phyloP scores from a whole-genome alignment of 306 rosid genomes.

The Medicago truncatula region MtrunA17r5.0-ANR NC_053048.1:34610001-34610500 shows the following conservation, averaged over 20 bases:
- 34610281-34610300: conserved; percentile 91
- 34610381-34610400: conserved; percentile 71
- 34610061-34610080: conserved; percentile 70
- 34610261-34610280: conserved; percentile 82
- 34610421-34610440: conserved; percentile 73
- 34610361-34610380: conserved; percentile 87
- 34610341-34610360: conserved; percentile 88
- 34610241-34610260: conserved; percentile 82
- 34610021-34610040: conserved; percentile 32
- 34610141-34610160: conserved; percentile 95
- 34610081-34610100: conserved; percentile 65
- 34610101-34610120: conserved; percentile 92
- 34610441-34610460: conserved; percentile 69
- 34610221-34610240: conserved; percentile 85
- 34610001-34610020: conserved; percentile 18
- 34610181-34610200: conserved; percentile 69
- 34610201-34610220: conserved; percentile 70
- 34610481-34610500: conserved; percentile 66
- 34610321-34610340: conserved; percentile 75
- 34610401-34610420: conserved; percentile 51
- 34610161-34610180: conserved; percentile 53
- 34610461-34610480: conserved; percentile 44
- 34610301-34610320: conserved; percentile 86
- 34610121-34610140: conserved; percentile 85
- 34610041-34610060: conserved; percentile 20